These are phyloP conservation scores for Hygrophila difformis DNA, from an alignment of 257 asterid genomes.

Conservation along the genomic window DNA sequence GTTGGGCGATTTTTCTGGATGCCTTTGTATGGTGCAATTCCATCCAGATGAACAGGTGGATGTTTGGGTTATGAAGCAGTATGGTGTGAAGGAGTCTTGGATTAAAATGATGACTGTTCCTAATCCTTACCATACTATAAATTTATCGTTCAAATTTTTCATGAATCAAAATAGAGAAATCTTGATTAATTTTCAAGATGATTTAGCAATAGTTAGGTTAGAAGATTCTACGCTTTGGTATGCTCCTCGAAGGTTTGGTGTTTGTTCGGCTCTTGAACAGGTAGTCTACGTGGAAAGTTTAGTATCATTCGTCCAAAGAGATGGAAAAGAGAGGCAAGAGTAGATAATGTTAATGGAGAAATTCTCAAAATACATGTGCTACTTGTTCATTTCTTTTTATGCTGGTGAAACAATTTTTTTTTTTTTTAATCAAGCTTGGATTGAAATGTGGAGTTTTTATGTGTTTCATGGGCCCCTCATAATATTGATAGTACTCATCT, in stretches of 20 bases:
- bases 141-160: conserved; percentile 7
- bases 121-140: conserved; percentile 1
- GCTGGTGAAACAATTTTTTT: too few relatives aligned
- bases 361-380: too few relatives aligned
- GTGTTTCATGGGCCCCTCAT: too few relatives aligned
- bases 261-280: background rate
- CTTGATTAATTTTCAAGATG: conserved; percentile 14
- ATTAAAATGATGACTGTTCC: conserved; percentile 11
- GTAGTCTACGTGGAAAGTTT: conserved; percentile 2
- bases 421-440: too few relatives aligned
- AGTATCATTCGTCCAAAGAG: background rate
- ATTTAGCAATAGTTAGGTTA: conserved; percentile 15
- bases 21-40: conserved; percentile 29
- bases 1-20: conserved; percentile 29
- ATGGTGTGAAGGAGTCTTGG: conserved; percentile 11
- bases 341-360: too few relatives aligned
- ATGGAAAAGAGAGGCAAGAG: background rate
- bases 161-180: conserved; percentile 21
- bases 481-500: too few relatives aligned
- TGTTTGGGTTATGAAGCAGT: conserved; percentile 26
- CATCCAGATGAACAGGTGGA: background rate
- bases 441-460: too few relatives aligned
- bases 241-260: background rate
- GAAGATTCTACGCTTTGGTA: conserved; percentile 1
- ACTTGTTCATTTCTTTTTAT: too few relatives aligned